Percentiles rank a stretch among this genome's conserved stretches.
phyloP scores from a whole-genome alignment of 768 basidiomycete species.

The Pleurotus cornucopiae region DNA sequence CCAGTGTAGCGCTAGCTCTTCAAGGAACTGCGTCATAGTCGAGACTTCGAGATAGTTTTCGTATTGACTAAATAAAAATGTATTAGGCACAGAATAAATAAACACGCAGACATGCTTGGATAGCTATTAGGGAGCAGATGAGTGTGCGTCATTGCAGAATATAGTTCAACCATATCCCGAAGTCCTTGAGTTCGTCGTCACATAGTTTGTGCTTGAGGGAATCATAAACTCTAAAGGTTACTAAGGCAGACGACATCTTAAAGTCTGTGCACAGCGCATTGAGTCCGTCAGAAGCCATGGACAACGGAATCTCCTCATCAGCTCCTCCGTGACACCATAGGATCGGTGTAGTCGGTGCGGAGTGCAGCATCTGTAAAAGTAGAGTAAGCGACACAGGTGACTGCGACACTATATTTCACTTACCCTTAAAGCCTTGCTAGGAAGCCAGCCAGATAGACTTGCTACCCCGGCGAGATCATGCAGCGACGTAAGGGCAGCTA shows the following conservation, averaged over 20 bases:
- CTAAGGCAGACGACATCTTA: slow-evolving; percentile 15
- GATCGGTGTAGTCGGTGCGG: slow-evolving; percentile 31
- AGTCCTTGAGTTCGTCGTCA: slow-evolving; percentile 27
- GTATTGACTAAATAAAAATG: too few species aligned
- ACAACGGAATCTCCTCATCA: slow-evolving; percentile 33
- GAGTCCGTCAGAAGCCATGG: slow-evolving; percentile 26
- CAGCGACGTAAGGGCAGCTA: slow-evolving; percentile 33
- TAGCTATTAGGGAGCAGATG: background rate
- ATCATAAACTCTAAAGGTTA: slow-evolving; percentile 24
- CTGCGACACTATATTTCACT: slow-evolving; percentile 7
- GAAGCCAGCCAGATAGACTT: slow-evolving; percentile 43
- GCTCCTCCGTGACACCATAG: slow-evolving; percentile 38
- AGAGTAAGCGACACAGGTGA: background rate
- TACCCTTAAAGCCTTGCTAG: slow-evolving; percentile 29
- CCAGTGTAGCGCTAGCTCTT: background rate
- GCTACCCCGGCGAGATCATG: slow-evolving; percentile 41
- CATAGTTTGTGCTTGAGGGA: slow-evolving; percentile 29
- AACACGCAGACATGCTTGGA: too few species aligned
- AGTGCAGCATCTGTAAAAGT: slow-evolving; percentile 25
- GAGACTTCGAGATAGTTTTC: background rate
- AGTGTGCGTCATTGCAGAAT: slow-evolving; percentile 1
- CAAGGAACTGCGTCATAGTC: background rate
- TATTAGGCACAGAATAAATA: too few species aligned
- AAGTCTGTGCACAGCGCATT: slow-evolving; percentile 26
- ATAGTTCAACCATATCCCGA: slow-evolving; percentile 22